Evolutionary conservation across 208 protist species (phyloP).

Genomic region (Trypanosoma avium): DNA sequence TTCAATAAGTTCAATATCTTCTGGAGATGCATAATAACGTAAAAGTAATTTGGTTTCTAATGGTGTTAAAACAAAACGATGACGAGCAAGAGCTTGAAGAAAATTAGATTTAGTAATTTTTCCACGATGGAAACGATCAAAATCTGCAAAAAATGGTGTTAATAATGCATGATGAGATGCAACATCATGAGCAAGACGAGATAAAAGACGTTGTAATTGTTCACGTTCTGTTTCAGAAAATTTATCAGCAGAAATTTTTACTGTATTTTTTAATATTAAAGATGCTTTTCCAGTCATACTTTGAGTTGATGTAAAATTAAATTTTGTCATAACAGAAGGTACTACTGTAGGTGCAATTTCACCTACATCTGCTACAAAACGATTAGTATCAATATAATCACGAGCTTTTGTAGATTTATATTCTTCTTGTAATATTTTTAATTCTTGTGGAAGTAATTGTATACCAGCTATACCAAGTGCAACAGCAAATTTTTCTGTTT

Average conservation of each 20-base stretch:
- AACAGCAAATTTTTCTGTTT: conserved; percentile 52
- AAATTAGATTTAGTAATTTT: conserved; percentile 65
- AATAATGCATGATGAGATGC: conserved; percentile 67
- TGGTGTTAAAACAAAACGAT: conserved; percentile 52
- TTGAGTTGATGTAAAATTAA: conserved; percentile 13
- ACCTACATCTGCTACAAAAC: conserved; percentile 43
- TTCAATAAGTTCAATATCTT: conserved; percentile 43
- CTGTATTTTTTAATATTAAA: conserved; percentile 7
- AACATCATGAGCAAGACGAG: conserved; percentile 60
- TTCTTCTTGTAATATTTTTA: conserved; percentile 41
- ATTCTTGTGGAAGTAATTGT: conserved; percentile 39
- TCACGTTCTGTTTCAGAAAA: conserved; percentile 31
- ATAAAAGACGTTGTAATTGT: conserved; percentile 30
- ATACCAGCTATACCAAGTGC: conserved; percentile 72
- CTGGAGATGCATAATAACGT: conserved; percentile 45
- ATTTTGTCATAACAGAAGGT: conserved; percentile 21
- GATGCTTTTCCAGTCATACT: background rate
- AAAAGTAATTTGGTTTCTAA: conserved; percentile 42
- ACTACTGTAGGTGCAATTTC: conserved; percentile 29
- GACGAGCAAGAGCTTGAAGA: conserved; percentile 62
- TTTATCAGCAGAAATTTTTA: conserved; percentile 1
- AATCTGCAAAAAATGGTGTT: conserved; percentile 85
- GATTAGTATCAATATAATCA: conserved; percentile 40
- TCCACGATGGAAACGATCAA: conserved; percentile 72
- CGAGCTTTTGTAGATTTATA: conserved; percentile 35